Conservation (phyloP, 148 eudicot genomes). For the Cornus florida region DNA sequence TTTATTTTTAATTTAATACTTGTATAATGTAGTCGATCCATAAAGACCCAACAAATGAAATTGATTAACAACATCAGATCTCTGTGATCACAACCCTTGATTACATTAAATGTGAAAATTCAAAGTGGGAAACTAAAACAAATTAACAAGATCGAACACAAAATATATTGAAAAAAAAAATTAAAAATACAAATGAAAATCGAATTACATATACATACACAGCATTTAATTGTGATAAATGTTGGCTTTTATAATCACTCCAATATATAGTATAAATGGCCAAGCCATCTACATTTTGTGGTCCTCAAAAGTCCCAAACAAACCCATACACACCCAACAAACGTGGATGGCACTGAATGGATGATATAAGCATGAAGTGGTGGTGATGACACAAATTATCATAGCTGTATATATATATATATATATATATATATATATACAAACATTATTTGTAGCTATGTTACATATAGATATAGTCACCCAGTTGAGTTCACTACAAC, state of each 20-base stretch:
- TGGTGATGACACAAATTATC: constrained; percentile 35
- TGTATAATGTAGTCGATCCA: no score
- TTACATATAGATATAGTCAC: not conserved
- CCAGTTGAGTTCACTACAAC: constrained; percentile 25
- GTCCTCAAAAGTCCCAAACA: constrained; percentile 23
- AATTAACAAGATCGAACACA: no score
- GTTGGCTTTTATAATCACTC: constrained; percentile 18
- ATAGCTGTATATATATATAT: not conserved
- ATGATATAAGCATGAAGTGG: constrained; percentile 82
- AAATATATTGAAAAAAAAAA: no score
- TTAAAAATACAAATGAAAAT: not conserved
- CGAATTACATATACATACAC: not conserved
- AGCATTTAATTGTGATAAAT: constrained; percentile 16
- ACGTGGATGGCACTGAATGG: constrained; percentile 47
- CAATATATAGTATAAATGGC: not conserved
- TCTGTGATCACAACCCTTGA: not conserved
- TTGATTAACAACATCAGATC: no score
- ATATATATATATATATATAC: no score
- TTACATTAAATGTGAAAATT: no score
- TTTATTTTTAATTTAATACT: no score
- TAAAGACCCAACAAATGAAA: no score
- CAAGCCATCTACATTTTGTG: constrained; percentile 14
- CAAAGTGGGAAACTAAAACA: no score
- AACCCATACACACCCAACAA: constrained; percentile 25
- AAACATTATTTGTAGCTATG: not conserved